Evolutionary conservation across 768 basidiomycete species (phyloP).

Genomic region (Lentinus brumalis): DNA sequence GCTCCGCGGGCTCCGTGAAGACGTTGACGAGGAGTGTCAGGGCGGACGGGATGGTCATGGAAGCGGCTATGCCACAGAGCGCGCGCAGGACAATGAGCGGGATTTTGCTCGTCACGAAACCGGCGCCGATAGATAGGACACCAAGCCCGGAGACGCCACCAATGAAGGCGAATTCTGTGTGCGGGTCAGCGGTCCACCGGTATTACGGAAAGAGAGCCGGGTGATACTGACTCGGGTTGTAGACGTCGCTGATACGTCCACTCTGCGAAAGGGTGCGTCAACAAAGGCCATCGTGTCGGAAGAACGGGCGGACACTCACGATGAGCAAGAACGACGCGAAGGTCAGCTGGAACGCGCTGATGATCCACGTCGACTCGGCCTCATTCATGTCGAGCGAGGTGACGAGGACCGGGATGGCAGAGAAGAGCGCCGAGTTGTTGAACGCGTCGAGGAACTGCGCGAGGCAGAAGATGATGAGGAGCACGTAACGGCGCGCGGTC

Average conservation of each 20-base stretch:
- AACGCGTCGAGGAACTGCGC: constrained; percentile 41
- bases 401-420: constrained; percentile 34
- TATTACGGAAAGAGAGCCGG: neutral
- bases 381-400: constrained; percentile 27
- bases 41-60: constrained; percentile 46
- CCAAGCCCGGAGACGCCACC: constrained; percentile 30
- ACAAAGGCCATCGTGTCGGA: neutral
- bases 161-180: constrained; percentile 32
- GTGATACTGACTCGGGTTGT: constrained; percentile 32
- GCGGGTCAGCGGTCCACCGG: neutral
- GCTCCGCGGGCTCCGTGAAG: constrained; percentile 45
- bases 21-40: constrained; percentile 46
- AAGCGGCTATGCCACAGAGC: constrained; percentile 38
- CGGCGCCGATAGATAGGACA: constrained; percentile 32
- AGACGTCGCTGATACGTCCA: constrained; percentile 36
- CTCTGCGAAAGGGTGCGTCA: constrained; percentile 21
- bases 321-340: constrained; percentile 38
- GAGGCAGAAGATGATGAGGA: constrained; percentile 38
- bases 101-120: constrained; percentile 35
- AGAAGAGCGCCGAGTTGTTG: constrained; percentile 39
- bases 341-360: constrained; percentile 39
- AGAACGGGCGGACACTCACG: constrained; percentile 23
- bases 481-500: constrained; percentile 29
- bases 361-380: constrained; percentile 35
- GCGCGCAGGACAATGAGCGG: constrained; percentile 35